A percentile compares a stretch with the other conserved stretches of the same genome.
Conservation (phyloP, 306 rosid species). For the Quercus engelmannii region DNA sequence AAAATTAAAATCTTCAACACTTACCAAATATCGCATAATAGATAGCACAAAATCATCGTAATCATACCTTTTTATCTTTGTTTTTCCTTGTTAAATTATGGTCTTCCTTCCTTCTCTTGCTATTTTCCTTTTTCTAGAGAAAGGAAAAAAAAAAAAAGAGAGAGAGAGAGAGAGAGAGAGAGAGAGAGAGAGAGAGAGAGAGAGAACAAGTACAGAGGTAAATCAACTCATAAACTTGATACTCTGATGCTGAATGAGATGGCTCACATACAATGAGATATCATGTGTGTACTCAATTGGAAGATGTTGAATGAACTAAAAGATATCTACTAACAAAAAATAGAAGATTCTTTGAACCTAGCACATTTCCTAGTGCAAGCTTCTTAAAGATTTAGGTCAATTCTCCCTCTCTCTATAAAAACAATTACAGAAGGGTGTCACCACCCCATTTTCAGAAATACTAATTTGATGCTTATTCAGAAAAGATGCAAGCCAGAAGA, state of each 20-base stretch:
- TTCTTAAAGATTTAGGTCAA: not conserved
- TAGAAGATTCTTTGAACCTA: not conserved
- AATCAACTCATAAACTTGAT: not conserved
- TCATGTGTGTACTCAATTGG: not conserved
- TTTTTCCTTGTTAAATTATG: slow-evolving; percentile 69
- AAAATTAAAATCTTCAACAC: not conserved
- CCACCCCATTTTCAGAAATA: not conserved
- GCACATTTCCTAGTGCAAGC: slow-evolving; percentile 11
- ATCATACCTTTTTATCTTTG: slow-evolving; percentile 84
- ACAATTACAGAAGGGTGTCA: not conserved
- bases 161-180: too few relatives aligned
- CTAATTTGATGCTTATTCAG: slow-evolving; percentile 11
- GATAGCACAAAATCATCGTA: not conserved
- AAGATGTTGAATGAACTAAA: not conserved
- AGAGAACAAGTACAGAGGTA: not conserved
- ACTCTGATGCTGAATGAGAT: not conserved
- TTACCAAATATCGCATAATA: not conserved
- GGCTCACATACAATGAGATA: not conserved
- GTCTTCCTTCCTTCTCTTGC: slow-evolving; percentile 97
- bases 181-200: not conserved
- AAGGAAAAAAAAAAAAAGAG: not conserved
- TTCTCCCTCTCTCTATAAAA: too few relatives aligned
- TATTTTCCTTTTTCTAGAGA: slow-evolving; percentile 85
- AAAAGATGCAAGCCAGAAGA: slow-evolving; percentile 8
- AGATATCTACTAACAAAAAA: not conserved